A percentile compares a stretch with the other conserved stretches of the same genome.
These are phyloP conservation scores for Astrephomene gubernaculifera DNA, from an alignment of 139 green algal genomes.

Conservation along the genomic window DNA sequence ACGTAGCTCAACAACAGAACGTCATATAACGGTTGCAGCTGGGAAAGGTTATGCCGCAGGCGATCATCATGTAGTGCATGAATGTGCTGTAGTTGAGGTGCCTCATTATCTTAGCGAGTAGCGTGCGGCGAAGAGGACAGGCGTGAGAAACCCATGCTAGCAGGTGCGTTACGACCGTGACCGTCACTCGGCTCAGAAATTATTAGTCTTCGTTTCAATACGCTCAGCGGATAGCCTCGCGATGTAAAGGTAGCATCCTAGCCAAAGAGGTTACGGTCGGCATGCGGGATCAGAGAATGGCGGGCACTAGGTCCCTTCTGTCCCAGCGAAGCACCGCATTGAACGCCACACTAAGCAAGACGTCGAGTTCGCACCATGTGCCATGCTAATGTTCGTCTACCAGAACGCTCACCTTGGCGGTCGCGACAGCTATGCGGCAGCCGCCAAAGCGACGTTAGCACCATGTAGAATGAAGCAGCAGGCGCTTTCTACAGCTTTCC, in stretches of 20 bases:
- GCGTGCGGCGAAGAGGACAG: too few relatives aligned
- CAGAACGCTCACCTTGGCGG: not conserved
- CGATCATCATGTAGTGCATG: too few relatives aligned
- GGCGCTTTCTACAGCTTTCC: too few relatives aligned
- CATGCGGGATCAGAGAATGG: not conserved
- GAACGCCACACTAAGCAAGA: not conserved
- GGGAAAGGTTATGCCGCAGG: too few relatives aligned
- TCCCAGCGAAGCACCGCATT: not conserved
- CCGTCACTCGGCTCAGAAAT: constrained; percentile 49
- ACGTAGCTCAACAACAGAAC: too few relatives aligned
- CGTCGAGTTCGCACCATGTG: not conserved
- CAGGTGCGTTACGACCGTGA: too few relatives aligned
- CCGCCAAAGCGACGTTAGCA: not conserved
- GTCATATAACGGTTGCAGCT: too few relatives aligned
- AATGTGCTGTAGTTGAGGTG: too few relatives aligned
- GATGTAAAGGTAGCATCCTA: too few relatives aligned
- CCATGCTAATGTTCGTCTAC: not conserved
- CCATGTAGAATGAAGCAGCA: not conserved
- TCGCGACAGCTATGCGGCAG: not conserved
- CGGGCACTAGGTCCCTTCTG: not conserved
- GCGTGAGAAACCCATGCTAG: too few relatives aligned
- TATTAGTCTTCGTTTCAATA: constrained; percentile 44
- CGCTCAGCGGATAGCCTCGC: too few relatives aligned
- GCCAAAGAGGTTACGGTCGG: not conserved
- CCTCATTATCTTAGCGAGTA: too few relatives aligned